phyloP scores from a whole-genome alignment of 2,329 filamentous ascomycete species.

The Pezicula neosporulosa region DNA sequence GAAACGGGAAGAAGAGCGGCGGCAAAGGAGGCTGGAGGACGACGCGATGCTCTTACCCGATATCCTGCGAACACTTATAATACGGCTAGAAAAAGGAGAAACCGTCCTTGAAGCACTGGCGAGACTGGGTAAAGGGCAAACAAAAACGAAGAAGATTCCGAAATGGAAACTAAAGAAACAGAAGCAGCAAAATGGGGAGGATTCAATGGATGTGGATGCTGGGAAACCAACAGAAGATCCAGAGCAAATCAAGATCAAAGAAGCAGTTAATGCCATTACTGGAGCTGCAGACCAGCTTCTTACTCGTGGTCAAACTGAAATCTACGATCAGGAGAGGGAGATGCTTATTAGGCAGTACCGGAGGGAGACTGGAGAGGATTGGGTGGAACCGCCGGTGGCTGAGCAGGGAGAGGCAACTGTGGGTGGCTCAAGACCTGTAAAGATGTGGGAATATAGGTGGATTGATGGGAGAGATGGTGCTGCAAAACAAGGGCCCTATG shows the following conservation, averaged over 20 bases:
- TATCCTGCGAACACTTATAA: slow-evolving; percentile 69
- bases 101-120: slow-evolving; percentile 86
- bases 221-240: slow-evolving; percentile 57
- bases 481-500: slow-evolving; percentile 81
- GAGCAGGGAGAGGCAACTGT: slow-evolving; percentile 27
- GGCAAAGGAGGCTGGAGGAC: slow-evolving; percentile 67
- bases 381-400: slow-evolving; percentile 54
- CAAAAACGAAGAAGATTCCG: slow-evolving; percentile 55
- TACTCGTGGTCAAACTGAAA: slow-evolving; percentile 77
- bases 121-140: slow-evolving; percentile 67
- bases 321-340: slow-evolving; percentile 89
- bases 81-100: slow-evolving; percentile 73
- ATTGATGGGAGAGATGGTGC: slow-evolving; percentile 80
- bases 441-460: slow-evolving; percentile 91
- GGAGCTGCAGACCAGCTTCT: slow-evolving; percentile 86
- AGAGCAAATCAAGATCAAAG: slow-evolving; percentile 65
- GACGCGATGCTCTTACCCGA: slow-evolving; percentile 73
- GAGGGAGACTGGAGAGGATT: slow-evolving; percentile 82
- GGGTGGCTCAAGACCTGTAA: slow-evolving; percentile 18
- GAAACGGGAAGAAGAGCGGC: slow-evolving; percentile 73
- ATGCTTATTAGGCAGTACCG: slow-evolving; percentile 77
- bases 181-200: slow-evolving; percentile 49
- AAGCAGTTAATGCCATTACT: slow-evolving; percentile 78
- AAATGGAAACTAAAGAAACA: slow-evolving; percentile 71
- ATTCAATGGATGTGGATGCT: slow-evolving; percentile 69